A percentile compares a stretch with the other conserved stretches of the same genome.
Conservation (phyloP, 805 yeast species). For the Cyberlindnera euphorbiiphila region DNA sequence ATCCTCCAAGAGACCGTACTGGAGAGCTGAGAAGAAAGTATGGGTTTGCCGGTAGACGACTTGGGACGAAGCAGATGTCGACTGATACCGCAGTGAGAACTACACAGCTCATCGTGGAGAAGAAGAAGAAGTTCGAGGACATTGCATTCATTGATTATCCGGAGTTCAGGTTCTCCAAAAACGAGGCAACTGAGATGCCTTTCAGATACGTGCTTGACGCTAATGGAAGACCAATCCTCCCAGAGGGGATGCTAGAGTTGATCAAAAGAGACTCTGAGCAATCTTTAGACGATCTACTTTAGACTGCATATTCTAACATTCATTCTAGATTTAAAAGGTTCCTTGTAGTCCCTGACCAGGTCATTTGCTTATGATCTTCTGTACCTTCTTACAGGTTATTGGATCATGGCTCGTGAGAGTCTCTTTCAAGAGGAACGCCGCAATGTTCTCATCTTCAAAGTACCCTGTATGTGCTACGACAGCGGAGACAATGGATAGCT, state of each 20-base stretch:
- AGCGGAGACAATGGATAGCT: conserved; percentile 74
- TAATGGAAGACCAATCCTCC: conserved; percentile 73
- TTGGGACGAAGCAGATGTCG: conserved; percentile 91
- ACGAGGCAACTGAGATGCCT: conserved; percentile 97
- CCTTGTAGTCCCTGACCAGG: too few species aligned
- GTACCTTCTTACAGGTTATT: conserved; percentile 30
- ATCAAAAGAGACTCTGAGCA: conserved; percentile 85
- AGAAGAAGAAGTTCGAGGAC: conserved; percentile 55
- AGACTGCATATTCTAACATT: too few species aligned
- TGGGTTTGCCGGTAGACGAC: conserved; percentile 82
- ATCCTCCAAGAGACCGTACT: conserved; percentile 88
- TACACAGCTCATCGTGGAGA: conserved; percentile 73
- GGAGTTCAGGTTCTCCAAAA: conserved; percentile 79
- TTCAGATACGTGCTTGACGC: conserved; percentile 78
- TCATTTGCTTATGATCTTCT: background rate
- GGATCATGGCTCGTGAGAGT: conserved; percentile 30
- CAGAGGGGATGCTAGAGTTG: conserved; percentile 85
- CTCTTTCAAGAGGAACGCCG: conserved; percentile 71
- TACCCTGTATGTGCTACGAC: conserved; percentile 86
- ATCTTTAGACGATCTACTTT: conserved; percentile 61
- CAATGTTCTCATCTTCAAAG: conserved; percentile 81
- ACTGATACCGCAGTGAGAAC: conserved; percentile 97
- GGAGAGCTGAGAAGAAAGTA: conserved; percentile 77
- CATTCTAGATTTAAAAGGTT: too few species aligned
- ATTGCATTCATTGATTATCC: conserved; percentile 90